Conservation (phyloP, 805 yeast genomes). For the Suhomyces vadensis region DNA sequence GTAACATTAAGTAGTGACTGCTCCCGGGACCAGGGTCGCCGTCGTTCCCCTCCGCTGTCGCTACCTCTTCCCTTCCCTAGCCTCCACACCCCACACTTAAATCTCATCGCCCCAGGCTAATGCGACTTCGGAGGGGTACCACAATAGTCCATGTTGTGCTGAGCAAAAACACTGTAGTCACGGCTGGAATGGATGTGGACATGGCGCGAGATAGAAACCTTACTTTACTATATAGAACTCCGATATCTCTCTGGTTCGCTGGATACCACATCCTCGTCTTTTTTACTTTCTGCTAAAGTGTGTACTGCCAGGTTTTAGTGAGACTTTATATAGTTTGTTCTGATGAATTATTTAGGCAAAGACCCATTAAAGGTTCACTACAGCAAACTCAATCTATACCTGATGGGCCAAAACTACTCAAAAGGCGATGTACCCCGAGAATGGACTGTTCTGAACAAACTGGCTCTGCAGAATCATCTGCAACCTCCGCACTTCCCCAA, state of each 20-base stretch:
- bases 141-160: too few species aligned
- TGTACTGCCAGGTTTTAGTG: too few species aligned
- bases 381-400: conserved; percentile 8
- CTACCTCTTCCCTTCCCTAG: not conserved
- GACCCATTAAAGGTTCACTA: not conserved
- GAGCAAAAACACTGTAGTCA: not conserved
- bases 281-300: too few species aligned
- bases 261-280: too few species aligned
- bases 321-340: too few species aligned
- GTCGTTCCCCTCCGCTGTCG: not conserved
- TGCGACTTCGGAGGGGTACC: conserved; percentile 8
- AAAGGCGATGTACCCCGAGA: not conserved
- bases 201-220: too few species aligned
- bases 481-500: not conserved
- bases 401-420: conserved; percentile 11
- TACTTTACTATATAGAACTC: too few species aligned
- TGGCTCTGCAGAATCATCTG: not conserved
- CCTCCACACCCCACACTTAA: not conserved
- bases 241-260: too few species aligned
- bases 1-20: too few species aligned
- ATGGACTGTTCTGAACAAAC: not conserved
- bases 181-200: not conserved
- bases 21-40: too few species aligned
- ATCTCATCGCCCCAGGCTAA: not conserved
- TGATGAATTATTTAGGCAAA: conserved; percentile 3